Percentiles rank a stretch among this genome's conserved stretches.
Evolutionary conservation across 148 eudicot species (phyloP).

Genomic region (Vaccinium macrocarpon): DNA sequence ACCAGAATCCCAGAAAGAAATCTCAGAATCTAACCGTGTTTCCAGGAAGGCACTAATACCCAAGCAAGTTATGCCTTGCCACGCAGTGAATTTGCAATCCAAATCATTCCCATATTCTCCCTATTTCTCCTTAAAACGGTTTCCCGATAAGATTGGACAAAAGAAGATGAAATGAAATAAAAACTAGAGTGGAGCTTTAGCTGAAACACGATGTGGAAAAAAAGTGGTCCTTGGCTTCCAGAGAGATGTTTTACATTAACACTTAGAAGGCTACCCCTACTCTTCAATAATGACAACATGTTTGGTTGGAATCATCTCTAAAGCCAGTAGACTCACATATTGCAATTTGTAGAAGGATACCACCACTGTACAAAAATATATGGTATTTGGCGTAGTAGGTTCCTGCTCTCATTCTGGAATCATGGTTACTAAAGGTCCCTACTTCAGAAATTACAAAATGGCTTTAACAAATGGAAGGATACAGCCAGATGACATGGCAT

Average conservation of each 20-base stretch:
- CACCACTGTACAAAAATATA: not conserved
- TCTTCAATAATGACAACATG: not conserved
- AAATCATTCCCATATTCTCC: not conserved
- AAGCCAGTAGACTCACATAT: not conserved
- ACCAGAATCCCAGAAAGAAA: not conserved
- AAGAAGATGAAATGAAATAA: not conserved
- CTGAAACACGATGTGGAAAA: not conserved
- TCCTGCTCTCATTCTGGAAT: not conserved
- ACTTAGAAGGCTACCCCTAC: not conserved
- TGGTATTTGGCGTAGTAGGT: not conserved
- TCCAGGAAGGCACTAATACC: not conserved
- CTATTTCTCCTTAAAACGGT: not conserved
- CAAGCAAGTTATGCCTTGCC: not conserved
- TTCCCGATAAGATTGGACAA: not conserved
- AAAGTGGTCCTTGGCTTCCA: not conserved
- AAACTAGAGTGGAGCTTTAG: conserved; percentile 1
- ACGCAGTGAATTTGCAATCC: not conserved
- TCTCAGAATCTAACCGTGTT: not conserved
- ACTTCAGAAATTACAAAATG: not conserved
- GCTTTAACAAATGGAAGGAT: not conserved
- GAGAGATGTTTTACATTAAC: not conserved
- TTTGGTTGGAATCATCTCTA: not conserved
- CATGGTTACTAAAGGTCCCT: not conserved
- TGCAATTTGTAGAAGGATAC: not conserved
- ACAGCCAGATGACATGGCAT: not conserved